Percentiles rank a stretch among this genome's conserved stretches.
phyloP scores from a whole-genome alignment of 2,329 filamentous ascomycete genomes.

The Exophiala sideris region DNA sequence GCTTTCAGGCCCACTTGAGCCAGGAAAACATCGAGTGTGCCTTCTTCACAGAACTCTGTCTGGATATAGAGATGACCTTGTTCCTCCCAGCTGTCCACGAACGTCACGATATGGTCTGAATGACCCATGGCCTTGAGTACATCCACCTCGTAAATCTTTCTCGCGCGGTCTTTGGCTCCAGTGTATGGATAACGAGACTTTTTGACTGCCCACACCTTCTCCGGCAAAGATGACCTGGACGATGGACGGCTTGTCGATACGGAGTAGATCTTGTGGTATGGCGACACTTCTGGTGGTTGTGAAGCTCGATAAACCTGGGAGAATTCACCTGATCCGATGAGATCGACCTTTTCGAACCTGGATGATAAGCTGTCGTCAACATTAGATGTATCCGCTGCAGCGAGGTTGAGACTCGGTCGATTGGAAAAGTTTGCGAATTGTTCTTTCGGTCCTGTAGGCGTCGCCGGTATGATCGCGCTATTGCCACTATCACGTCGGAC shows the following conservation, averaged over 20 bases:
- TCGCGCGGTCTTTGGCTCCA: slow-evolving; percentile 74
- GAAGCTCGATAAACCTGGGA: slow-evolving; percentile 85
- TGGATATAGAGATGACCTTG: slow-evolving; percentile 89
- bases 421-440: slow-evolving; percentile 57
- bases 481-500: slow-evolving; percentile 38
- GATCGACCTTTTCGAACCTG: slow-evolving; percentile 76
- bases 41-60: slow-evolving; percentile 94
- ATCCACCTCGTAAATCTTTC: slow-evolving; percentile 78
- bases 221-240: slow-evolving; percentile 54
- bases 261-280: slow-evolving; percentile 43
- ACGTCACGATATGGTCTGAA: slow-evolving; percentile 80
- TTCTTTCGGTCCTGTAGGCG: slow-evolving; percentile 68
- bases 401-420: slow-evolving; percentile 65
- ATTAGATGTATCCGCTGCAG: slow-evolving; percentile 66
- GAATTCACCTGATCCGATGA: slow-evolving; percentile 85
- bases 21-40: slow-evolving; percentile 82
- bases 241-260: slow-evolving; percentile 45
- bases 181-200: slow-evolving; percentile 79
- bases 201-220: slow-evolving; percentile 83
- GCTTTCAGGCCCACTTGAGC: slow-evolving; percentile 77
- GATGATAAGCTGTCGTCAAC: slow-evolving; percentile 70
- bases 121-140: slow-evolving; percentile 73
- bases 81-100: slow-evolving; percentile 84
- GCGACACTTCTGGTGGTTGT: slow-evolving; percentile 35
- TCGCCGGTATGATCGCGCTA: slow-evolving; percentile 64